phyloP scores from a whole-genome alignment of 2,329 filamentous ascomycete genomes.

The Fusarium udum region DNA sequence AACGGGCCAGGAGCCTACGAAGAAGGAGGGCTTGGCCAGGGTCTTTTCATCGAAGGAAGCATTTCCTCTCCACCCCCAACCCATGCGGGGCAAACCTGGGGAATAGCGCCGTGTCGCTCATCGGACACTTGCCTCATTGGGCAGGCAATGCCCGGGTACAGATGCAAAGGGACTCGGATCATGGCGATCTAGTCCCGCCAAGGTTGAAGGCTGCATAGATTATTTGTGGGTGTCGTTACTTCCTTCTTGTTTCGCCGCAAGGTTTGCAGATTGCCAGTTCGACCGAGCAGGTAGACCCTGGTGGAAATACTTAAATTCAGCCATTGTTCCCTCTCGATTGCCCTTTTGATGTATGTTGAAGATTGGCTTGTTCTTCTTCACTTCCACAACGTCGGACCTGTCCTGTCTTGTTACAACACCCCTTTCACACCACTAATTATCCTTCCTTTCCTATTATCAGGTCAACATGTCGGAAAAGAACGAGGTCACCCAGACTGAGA shows the following conservation, averaged over 20 bases:
- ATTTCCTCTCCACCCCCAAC: conserved; percentile 18
- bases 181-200: conserved; percentile 39
- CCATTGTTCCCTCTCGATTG: conserved; percentile 20
- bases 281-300: conserved; percentile 7
- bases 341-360: conserved; percentile 11
- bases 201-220: conserved; percentile 22
- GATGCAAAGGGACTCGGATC: conserved; percentile 42
- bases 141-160: conserved; percentile 39
- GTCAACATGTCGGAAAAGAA: conserved; percentile 52
- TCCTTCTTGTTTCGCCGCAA: conserved; percentile 18
- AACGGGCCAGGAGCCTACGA: conserved; percentile 13
- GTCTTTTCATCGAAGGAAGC: conserved; percentile 3
- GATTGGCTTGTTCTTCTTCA: conserved; percentile 24
- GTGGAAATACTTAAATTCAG: conserved; percentile 38
- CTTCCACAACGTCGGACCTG: conserved; percentile 11
- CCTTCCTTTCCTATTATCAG: background rate
- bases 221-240: conserved; percentile 11
- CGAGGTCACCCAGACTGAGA: conserved; percentile 50
- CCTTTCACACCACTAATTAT: background rate
- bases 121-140: conserved; percentile 41
- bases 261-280: conserved; percentile 18
- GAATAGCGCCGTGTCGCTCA: conserved; percentile 34
- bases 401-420: background rate
- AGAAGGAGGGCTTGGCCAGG: conserved; percentile 5
- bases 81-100: conserved; percentile 45